Base-by-base conservation (phyloP, 371 early-diverging fungal species). In the Rhizopus microsporus region DNA sequence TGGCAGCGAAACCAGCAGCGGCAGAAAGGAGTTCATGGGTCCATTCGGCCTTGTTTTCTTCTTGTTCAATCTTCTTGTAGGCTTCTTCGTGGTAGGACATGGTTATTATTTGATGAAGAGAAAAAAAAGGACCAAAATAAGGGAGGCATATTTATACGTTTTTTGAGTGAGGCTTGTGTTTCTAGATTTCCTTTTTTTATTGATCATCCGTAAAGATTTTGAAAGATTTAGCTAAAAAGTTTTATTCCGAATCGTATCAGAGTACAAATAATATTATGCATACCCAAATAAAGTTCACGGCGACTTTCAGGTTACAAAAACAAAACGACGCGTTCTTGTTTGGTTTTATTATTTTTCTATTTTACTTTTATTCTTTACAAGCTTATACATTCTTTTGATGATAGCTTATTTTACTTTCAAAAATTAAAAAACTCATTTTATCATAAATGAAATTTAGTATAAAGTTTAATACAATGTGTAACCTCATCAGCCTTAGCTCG, bases 1-100 rank as follows among this genome's bases (percentile, higher is more conserved):
- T 68, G 54, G 81, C 81, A 51, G 68, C 78, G 50, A 78, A 80
- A 39, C 66, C 78, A 47, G 74, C 78, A 39, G 78, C 81, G 40
- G 72, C 76, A 52, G 71, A 74, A 50, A 80, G 63, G 33, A 75
- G 47, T 37, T 78, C 70, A 56, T 80, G 81, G 51, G 77, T 59
- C 72, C 70, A 75, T 44, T 54, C 35, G 54, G 69, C 57, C 59
- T 63, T 59, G 46, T 63, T 54, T 50, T 63, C 59, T 34, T 65
- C 63, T 37, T 38, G 15, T 37, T 52, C 43, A 44, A 71, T 60
- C 9, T 62, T 45, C 13, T 63, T 60, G 62, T 74, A 71, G 17
- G 69, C 63, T 68, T 77, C 54, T 77, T 80, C 58, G 79, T 79
- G 38, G 57, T 59, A 50, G n/a, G 54, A 40, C 66, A 65, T 65